Conservation (phyloP, 371 early-diverging fungal species). For the Sporodiniella umbellata region DNA sequence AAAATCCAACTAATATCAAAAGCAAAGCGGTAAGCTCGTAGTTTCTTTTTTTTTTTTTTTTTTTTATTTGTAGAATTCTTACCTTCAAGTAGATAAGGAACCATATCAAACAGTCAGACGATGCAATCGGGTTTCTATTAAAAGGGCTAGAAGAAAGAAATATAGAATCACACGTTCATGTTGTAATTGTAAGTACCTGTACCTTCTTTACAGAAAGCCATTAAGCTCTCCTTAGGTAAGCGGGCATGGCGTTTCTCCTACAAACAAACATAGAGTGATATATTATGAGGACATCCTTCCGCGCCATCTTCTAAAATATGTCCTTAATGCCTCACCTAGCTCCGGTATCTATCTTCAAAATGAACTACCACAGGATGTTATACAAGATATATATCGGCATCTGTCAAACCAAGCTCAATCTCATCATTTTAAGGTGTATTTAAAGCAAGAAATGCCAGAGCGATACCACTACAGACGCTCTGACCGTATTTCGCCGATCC, state of each 20-base stretch:
- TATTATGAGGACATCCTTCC: constrained; percentile 73
- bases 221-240: too few relatives aligned
- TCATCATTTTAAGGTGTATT: constrained; percentile 60
- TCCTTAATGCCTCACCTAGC: constrained; percentile 31
- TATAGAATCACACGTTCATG: constrained; percentile 63
- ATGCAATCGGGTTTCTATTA: constrained; percentile 59
- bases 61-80: background rate
- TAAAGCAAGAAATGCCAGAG: constrained; percentile 64
- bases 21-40: constrained; percentile 46
- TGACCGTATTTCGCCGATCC: constrained; percentile 71
- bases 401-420: constrained; percentile 33
- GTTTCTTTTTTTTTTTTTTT: too few relatives aligned
- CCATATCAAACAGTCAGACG: constrained; percentile 64
- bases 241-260: constrained; percentile 91
- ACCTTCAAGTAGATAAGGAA: constrained; percentile 44
- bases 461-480: constrained; percentile 59
- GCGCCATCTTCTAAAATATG: constrained; percentile 20
- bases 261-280: constrained; percentile 51
- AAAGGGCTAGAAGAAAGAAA: constrained; percentile 53
- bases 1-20: constrained; percentile 80
- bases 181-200: constrained; percentile 79
- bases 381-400: constrained; percentile 27
- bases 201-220: too few relatives aligned
- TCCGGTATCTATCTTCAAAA: constrained; percentile 50
- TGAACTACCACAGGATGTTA: constrained; percentile 25